A percentile compares a stretch with the other conserved stretches of the same genome.
phyloP scores from a whole-genome alignment of 139 green algal species.

The Pleodorina starrii region DNA sequence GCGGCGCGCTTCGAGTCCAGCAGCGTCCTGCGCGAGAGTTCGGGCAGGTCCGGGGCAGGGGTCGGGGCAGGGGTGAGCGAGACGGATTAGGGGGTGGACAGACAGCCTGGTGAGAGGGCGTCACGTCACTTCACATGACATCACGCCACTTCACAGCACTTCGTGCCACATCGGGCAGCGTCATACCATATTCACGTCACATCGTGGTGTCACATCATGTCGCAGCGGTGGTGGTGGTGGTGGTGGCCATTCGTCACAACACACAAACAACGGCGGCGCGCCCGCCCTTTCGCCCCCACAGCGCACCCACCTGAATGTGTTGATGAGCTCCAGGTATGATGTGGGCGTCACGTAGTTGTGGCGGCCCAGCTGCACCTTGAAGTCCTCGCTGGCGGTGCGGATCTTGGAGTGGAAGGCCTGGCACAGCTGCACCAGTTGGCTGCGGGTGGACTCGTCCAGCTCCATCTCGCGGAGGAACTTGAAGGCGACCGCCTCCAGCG shows the following conservation, averaged over 20 bases:
- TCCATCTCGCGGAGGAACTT: slow-evolving; percentile 83
- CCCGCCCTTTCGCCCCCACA: too few relatives aligned
- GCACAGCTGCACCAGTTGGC: slow-evolving; percentile 71
- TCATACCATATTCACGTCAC: too few relatives aligned
- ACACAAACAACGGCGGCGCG: too few relatives aligned
- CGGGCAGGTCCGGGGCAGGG: too few relatives aligned
- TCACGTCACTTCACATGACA: too few relatives aligned
- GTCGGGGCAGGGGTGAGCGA: slow-evolving; percentile 51
- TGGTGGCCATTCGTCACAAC: too few relatives aligned
- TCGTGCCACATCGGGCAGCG: too few relatives aligned
- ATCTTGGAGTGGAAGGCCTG: slow-evolving; percentile 69
- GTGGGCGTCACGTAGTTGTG: slow-evolving; percentile 89
- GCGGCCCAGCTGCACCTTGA: slow-evolving; percentile 66
- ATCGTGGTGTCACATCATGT: too few relatives aligned
- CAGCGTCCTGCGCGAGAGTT: slow-evolving; percentile 66
- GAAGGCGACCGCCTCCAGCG: slow-evolving; percentile 79
- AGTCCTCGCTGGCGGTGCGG: slow-evolving; percentile 60
- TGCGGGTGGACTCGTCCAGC: slow-evolving; percentile 63
- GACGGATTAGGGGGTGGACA: background rate
- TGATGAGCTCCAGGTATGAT: slow-evolving; percentile 87
- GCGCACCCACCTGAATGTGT: slow-evolving; percentile 61
- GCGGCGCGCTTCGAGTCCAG: slow-evolving; percentile 66
- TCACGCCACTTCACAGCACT: too few relatives aligned
- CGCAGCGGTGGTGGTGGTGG: too few relatives aligned
- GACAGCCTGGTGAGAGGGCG: background rate